A percentile compares a stretch with the other conserved stretches of the same genome.
Conservation (phyloP, 2,329 filamentous ascomycete species). For the Talaromyces islandicus region DNA sequence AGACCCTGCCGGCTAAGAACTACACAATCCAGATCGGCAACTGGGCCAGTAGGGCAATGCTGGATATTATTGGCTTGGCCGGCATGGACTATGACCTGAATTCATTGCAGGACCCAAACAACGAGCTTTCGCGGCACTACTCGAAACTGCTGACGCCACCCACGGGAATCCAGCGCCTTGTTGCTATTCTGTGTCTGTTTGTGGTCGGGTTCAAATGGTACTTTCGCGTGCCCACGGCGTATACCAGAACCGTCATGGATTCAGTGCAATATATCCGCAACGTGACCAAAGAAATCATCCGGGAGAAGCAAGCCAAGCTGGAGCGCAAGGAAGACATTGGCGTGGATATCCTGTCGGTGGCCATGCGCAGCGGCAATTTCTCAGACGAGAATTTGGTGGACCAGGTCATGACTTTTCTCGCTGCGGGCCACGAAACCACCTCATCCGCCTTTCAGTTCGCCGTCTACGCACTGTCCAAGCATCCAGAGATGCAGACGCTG, state of each 20-base stretch:
- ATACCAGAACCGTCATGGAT: constrained; percentile 59
- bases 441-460: constrained; percentile 71
- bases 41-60: constrained; percentile 63
- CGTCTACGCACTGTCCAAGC: constrained; percentile 60
- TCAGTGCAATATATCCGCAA: constrained; percentile 57
- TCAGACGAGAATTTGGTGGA: constrained; percentile 74
- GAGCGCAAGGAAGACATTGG: constrained; percentile 17
- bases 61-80: constrained; percentile 70
- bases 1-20: constrained; percentile 30
- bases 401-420: constrained; percentile 86
- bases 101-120: constrained; percentile 56
- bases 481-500: constrained; percentile 59
- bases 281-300: constrained; percentile 63
- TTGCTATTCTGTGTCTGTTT: constrained; percentile 53
- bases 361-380: constrained; percentile 69
- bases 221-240: constrained; percentile 58
- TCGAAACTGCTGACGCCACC: constrained; percentile 20
- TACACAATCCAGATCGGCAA: constrained; percentile 51
- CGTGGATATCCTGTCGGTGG: constrained; percentile 73
- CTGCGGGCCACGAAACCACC: constrained; percentile 76
- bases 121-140: constrained; percentile 46
- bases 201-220: constrained; percentile 61
- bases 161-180: constrained; percentile 27
- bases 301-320: constrained; percentile 59
- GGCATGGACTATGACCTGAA: constrained; percentile 68